phyloP scores from a whole-genome alignment of 2,329 filamentous ascomycete genomes.

The Cladophialophora yegresii region DNA sequence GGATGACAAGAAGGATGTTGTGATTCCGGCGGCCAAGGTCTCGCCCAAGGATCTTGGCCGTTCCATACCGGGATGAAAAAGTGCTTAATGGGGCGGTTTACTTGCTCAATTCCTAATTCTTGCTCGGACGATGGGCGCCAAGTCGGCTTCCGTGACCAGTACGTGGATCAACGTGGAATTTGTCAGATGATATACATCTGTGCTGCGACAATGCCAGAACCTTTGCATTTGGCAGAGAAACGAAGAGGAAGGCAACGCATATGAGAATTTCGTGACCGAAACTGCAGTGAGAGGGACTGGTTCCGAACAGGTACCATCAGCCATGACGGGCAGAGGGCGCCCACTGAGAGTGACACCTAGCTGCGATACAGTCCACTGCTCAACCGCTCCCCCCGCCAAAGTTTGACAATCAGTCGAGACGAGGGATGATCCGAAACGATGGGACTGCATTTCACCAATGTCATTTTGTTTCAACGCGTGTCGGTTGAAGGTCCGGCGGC shows the following conservation, averaged over 20 bases:
- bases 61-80: constrained; percentile 16
- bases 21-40: constrained; percentile 11
- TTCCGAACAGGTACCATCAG: not conserved
- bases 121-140: constrained; percentile 5
- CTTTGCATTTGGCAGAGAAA: not conserved
- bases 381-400: not conserved
- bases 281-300: not conserved
- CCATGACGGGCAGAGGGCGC: not conserved
- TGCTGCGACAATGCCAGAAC: not conserved
- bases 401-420: not conserved
- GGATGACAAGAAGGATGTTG: constrained; percentile 18
- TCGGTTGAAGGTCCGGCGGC: not conserved
- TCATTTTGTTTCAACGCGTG: constrained; percentile 3
- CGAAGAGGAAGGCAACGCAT: not conserved
- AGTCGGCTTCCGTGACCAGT: constrained; percentile 7
- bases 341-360: not conserved
- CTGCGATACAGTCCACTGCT: not conserved
- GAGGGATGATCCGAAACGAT: constrained; percentile 1
- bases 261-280: not conserved
- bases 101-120: constrained; percentile 18
- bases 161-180: not conserved
- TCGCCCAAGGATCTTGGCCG: constrained; percentile 22
- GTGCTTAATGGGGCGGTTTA: constrained; percentile 8
- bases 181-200: not conserved
- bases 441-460: not conserved